These are phyloP conservation scores for Cynara cardunculus DNA, from an alignment of 129 eudicot genomes.

Conservation along the genomic window DNA sequence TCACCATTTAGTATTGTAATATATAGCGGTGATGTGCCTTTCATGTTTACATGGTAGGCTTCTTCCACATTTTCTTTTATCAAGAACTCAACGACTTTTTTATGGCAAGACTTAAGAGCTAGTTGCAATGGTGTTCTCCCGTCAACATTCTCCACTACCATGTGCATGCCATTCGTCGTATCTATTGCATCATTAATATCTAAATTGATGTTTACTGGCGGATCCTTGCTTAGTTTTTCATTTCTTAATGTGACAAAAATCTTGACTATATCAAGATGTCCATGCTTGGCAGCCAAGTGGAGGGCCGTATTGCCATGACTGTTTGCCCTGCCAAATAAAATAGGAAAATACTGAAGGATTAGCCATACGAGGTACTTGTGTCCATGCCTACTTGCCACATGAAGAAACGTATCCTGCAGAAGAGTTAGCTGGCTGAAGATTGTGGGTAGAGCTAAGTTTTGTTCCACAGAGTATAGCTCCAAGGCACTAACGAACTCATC, in stretches of 20 bases:
- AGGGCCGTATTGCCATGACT: constrained; percentile 32
- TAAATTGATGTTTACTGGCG: not conserved
- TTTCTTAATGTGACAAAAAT: not conserved
- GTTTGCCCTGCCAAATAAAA: constrained; percentile 12
- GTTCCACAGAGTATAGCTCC: not conserved
- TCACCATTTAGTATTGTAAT: constrained; percentile 19
- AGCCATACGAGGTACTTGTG: not conserved
- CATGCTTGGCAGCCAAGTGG: constrained; percentile 39
- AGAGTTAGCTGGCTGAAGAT: not conserved
- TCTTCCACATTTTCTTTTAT: constrained; percentile 9
- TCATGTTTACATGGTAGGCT: not conserved
- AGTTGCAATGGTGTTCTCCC: constrained; percentile 43
- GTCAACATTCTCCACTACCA: not conserved
- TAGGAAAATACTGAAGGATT: not conserved
- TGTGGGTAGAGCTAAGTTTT: not conserved
- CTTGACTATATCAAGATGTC: constrained; percentile 2
- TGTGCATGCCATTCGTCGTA: not conserved
- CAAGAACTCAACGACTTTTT: not conserved
- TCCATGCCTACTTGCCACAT: constrained; percentile 11
- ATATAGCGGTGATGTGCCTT: constrained; percentile 31
- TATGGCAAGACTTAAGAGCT: not conserved
- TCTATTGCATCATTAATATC: not conserved
- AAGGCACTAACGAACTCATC: not conserved
- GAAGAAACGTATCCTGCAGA: constrained; percentile 19
- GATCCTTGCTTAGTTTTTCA: not conserved